A percentile compares a stretch with the other conserved stretches of the same genome.
Conservation (phyloP, 148 eudicot species). For the Persicaria tinctoria region DNA sequence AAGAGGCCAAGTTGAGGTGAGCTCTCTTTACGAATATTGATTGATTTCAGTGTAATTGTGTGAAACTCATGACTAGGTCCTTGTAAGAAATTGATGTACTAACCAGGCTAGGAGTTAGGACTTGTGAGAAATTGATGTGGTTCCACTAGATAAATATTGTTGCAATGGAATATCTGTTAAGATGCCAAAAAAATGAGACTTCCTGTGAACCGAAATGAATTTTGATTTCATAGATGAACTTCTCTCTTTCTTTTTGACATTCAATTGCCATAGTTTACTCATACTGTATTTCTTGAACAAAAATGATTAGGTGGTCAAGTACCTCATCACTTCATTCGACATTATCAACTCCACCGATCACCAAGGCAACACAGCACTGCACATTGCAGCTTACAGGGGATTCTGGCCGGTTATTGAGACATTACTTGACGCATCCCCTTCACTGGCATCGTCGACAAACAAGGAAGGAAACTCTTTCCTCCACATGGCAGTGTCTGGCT, state of each 20-base stretch:
- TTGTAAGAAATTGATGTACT: no score
- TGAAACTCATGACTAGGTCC: no score
- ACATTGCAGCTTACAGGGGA: conserved; percentile 75
- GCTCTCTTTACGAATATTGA: not conserved
- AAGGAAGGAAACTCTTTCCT: conserved; percentile 67
- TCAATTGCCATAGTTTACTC: no score
- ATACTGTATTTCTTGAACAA: not conserved
- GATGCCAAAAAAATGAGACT: no score
- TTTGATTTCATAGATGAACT: no score
- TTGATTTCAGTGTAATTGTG: no score
- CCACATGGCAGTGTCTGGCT: conserved; percentile 75
- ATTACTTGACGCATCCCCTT: conserved; percentile 39
- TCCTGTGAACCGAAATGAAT: no score
- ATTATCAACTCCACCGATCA: conserved; percentile 43
- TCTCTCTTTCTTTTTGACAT: no score
- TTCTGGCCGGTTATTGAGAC: conserved; percentile 37
- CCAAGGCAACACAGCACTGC: conserved; percentile 72
- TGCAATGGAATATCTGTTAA: no score
- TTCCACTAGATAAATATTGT: no score
- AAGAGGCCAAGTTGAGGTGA: conserved; percentile 78
- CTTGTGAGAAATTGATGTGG: no score
- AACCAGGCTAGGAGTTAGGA: no score
- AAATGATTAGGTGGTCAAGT: conserved; percentile 47
- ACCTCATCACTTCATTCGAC: conserved; percentile 41
- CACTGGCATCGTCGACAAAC: conserved; percentile 37